A percentile compares a stretch with the other conserved stretches of the same genome.
Evolutionary conservation across 2,329 filamentous ascomycete species (phyloP).

Genomic region (Aspergillus ibericus): DNA sequence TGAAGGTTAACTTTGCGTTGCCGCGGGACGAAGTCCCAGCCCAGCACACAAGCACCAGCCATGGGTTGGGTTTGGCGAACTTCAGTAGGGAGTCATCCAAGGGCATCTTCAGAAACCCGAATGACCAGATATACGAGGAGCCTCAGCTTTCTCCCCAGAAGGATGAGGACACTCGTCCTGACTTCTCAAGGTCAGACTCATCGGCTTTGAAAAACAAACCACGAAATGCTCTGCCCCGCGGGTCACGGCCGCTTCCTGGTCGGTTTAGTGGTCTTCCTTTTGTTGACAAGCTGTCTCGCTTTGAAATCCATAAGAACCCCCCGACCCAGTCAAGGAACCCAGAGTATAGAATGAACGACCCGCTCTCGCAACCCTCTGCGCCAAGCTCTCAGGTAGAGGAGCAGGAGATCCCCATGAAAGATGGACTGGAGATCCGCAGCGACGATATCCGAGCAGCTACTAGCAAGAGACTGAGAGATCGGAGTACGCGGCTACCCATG

Average conservation of each 20-base stretch:
- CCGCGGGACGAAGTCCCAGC: constrained; percentile 28
- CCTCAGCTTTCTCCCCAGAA: constrained; percentile 55
- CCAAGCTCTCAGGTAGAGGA: constrained; percentile 29
- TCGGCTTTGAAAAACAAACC: constrained; percentile 59
- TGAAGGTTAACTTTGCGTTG: constrained; percentile 43
- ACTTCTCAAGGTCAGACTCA: constrained; percentile 33
- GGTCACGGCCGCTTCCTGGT: constrained; percentile 44
- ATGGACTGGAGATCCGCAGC: constrained; percentile 78
- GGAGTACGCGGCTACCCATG: constrained; percentile 81
- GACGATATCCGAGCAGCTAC: constrained; percentile 90
- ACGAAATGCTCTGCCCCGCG: constrained; percentile 61
- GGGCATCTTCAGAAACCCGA: constrained; percentile 58
- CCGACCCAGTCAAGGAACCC: constrained; percentile 81
- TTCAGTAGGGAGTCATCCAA: constrained; percentile 44
- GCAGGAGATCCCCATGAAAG: constrained; percentile 61
- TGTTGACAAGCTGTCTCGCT: constrained; percentile 49
- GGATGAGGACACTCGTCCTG: constrained; percentile 24
- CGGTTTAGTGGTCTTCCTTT: constrained; percentile 47
- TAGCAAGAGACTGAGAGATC: constrained; percentile 81
- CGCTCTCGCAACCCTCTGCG: constrained; percentile 34
- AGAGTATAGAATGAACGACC: constrained; percentile 69
- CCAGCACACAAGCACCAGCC: constrained; percentile 16
- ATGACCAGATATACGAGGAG: constrained; percentile 79
- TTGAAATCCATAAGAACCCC: constrained; percentile 82
- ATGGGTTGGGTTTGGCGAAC: constrained; percentile 29